Evolutionary conservation across 108 stramenopile genomes (phyloP), one percentile per base, ranked within the genome.

Genomic region (Pseudonitzschia delicatissima): DNA sequence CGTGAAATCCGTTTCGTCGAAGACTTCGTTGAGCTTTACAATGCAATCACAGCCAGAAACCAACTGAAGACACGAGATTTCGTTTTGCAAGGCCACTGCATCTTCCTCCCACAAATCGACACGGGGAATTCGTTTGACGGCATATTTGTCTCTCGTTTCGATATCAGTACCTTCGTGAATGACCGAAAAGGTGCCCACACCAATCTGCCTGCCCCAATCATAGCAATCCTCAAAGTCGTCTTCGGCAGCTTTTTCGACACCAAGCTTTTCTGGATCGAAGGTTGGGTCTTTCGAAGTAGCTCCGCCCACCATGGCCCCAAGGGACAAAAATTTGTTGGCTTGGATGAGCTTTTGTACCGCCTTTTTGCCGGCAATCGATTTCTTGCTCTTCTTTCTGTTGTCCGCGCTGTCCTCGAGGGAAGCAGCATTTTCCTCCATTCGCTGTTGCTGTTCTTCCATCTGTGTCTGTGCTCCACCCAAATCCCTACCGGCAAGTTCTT

Each of bases 141-240:
- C 85, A 65, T 75, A 86, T 13, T 62, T 37, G 7, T 68, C 63
- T 9, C 74, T 66, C 3, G 81, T 57, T 12, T 81, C 71, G 35
- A 59, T 62, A 71, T 92, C 74, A 11, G 60, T 70, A 49, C 71
- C 70, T 71, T 85, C 82, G 42, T 78, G 75, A 11, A 86, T 74
- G 6, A 85, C 82, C 2, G 85, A 84, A 55, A 86, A 92, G 13
- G 82, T 82, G 9, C 91, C 91, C 40, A 82, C 71, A 31, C 87
- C 91, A 53, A 92, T 78, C 66, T 75, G 78, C 7, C 62, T 34
- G 23, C 74, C 74, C 74, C 74, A 76, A 27, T 76, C 74, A 63
- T 69, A 76, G 45, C 40, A 58, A 39, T 76, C 74, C 42, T 76
- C 74, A 36, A 76, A 76, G 62, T 76, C 74, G 67, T 69, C 51